Base-by-base conservation (phyloP, 2,329 filamentous ascomycete species). In the Penicillium sp. region DNA sequence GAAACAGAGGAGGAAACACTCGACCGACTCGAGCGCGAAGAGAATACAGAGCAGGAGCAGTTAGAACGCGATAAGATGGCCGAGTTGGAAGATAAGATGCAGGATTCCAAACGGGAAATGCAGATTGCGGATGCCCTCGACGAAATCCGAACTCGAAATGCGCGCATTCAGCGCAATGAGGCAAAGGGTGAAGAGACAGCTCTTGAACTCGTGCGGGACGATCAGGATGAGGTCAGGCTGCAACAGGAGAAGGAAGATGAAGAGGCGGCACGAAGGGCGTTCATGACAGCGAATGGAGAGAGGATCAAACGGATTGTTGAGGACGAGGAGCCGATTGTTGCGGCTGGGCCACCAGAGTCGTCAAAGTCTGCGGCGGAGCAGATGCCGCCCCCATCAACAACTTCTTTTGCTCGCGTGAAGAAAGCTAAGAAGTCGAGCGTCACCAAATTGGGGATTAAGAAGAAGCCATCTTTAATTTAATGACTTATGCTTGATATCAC, bases 71-170 rank as follows among this genome's bases (percentile, higher is more conserved):
- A 97, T 74, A 91, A 92, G 23, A 99, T 99, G 96, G 90, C 90
- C 56, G 93, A 97, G 72, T 78, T 99, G 47, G 95, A 99, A 78
- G 88, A 90, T 62, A 98, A 98, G 79, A 96, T 93, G 54, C 79
- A 90, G 23, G 95, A 99, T 73, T 93, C 93, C 1, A 93, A 95
- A 79, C 84, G 89, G 42, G 95, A 99, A 76, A 99, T 99, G 93
- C 91, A 90, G 19, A 91, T 97, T 45, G 95, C 95, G 2, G 95
- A 99, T 79, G 93, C 93, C 8, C 78, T 99, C 54, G 95, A 99
- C 74, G 93, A 97, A 77, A 97, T 99, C 56, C 83, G 93, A 55
- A 93, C 91, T 52, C 81, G 93, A 62, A 99, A 99, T 77, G 95
- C 95, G 8, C 83, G 92, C 62, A 87, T 95, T 50, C 91, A 96